A percentile compares a stretch with the other conserved stretches of the same genome.
Evolutionary conservation across 768 basidiomycete genomes (phyloP).

Genomic region (Calocybe cyanea): DNA sequence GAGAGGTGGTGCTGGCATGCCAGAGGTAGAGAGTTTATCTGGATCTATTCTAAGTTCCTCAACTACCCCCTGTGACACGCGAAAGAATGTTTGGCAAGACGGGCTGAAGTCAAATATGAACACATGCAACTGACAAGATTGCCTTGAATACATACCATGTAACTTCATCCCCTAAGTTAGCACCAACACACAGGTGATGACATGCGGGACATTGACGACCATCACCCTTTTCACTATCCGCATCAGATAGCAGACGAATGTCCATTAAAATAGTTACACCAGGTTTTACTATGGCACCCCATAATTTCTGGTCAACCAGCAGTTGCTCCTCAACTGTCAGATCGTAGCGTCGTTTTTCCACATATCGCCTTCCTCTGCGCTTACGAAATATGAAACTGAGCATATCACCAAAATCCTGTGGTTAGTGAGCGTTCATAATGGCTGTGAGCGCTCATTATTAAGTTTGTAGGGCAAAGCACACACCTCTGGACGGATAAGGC

Average conservation of each 20-base stretch:
- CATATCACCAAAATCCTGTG: conserved; percentile 10
- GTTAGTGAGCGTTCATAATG: too few relatives aligned
- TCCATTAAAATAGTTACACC: conserved; percentile 9
- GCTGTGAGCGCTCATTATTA: too few relatives aligned
- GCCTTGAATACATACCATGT: conserved; percentile 4
- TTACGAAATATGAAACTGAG: conserved; percentile 7
- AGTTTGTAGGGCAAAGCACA: too few relatives aligned
- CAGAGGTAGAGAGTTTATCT: too few relatives aligned
- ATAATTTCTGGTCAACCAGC: background rate
- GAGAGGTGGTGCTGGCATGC: too few relatives aligned
- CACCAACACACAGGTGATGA: background rate
- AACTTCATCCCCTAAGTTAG: background rate
- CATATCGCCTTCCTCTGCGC: conserved; percentile 2
- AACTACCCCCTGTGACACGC: background rate
- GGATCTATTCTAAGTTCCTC: too few relatives aligned
- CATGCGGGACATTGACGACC: conserved; percentile 8
- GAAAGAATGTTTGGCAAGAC: background rate
- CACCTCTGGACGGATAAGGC: background rate
- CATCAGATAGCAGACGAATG: background rate
- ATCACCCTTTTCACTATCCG: background rate
- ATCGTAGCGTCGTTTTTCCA: conserved; percentile 4
- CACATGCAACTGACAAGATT: too few relatives aligned
- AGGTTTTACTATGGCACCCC: background rate
- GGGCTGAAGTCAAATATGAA: too few relatives aligned
- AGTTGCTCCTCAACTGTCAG: background rate